Conservation (phyloP, 495 filamentous ascomycete genomes). For the Podospora appendiculata region DNA sequence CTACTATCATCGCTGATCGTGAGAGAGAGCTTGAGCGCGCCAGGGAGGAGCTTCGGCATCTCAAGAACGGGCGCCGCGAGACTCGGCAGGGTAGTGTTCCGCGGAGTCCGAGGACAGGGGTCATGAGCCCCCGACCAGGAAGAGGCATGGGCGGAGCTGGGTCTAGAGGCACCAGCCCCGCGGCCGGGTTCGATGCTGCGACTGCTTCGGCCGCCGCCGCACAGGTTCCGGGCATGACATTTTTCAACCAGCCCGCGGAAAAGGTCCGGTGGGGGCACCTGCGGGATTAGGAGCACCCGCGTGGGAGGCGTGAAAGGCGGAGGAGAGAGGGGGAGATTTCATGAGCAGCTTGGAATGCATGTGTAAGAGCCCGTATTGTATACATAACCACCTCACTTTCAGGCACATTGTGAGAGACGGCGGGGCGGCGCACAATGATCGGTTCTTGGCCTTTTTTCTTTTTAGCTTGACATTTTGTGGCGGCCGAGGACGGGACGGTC, state of each 20-base stretch:
- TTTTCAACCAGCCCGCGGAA: conserved; percentile 10
- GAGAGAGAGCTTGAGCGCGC: conserved; percentile 48
- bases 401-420: too few relatives aligned
- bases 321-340: too few relatives aligned
- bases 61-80: conserved; percentile 44
- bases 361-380: too few relatives aligned
- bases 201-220: conserved; percentile 6
- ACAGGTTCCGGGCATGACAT: conserved; percentile 14
- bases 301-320: not conserved
- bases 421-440: too few relatives aligned
- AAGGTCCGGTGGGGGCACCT: conserved; percentile 30
- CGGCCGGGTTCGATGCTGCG: conserved; percentile 18
- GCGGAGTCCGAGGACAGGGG: conserved; percentile 35
- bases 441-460: too few relatives aligned
- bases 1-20: conserved; percentile 47
- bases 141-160: conserved; percentile 21
- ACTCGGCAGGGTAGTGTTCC: conserved; percentile 41
- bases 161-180: conserved; percentile 39
- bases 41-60: conserved; percentile 25
- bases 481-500: too few relatives aligned
- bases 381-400: too few relatives aligned
- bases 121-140: conserved; percentile 34
- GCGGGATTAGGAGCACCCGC: conserved; percentile 17
- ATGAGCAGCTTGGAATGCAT: too few relatives aligned
- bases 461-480: too few relatives aligned